Base-by-base conservation (phyloP, 225 moss, liverwort and hornwort species). In the Asterella californica region DNA sequence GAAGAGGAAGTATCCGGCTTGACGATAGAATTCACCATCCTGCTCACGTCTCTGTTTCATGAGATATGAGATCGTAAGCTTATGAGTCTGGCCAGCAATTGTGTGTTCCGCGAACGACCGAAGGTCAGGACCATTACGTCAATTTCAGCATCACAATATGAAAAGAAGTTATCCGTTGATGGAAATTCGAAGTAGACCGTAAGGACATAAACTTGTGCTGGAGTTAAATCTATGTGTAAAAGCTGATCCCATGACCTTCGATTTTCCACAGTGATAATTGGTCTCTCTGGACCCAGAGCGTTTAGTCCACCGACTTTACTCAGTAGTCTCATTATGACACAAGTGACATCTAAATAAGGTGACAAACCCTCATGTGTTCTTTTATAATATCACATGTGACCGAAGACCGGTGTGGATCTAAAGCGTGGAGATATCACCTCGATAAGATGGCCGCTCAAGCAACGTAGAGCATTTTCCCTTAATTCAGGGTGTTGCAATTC, bases 381-480 rank as follows among this genome's bases (percentile, higher is more conserved):
- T 42, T 42, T 42, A 42, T 42, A 2, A 7, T 42, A 42, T 3
- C 42, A 42, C 7, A 7, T 42, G 7, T 42, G 42, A 42, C 42
- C 42, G 42, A 42, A 42, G 42, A 42, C 7, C 42, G 42, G 42
- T 42, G 3, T 42, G 42, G 42, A 42, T 42, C 7, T 42, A 42
- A 42, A 42, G 42, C 42, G 42, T 42, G 42, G 42, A 42, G 42
- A 42, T 42, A n/a, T 84, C 64, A 94, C 94, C 92, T 94, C 96
- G 54, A 91, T 90, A 70, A 97, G 84, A 83, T 93, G 93, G 74
- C 91, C 91, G 82, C 94, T 97, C 79, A 94, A 87, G 86, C 94
- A 94, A 73, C 93, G 92, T 55, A 94, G 83, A 60, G 94, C 91
- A 85, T 93, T 93, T 85, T 97, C 97, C 64, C 97, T 88, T 53